Evolutionary conservation across 768 basidiomycete species (phyloP).

Genomic region (Cyathus striatus): DNA sequence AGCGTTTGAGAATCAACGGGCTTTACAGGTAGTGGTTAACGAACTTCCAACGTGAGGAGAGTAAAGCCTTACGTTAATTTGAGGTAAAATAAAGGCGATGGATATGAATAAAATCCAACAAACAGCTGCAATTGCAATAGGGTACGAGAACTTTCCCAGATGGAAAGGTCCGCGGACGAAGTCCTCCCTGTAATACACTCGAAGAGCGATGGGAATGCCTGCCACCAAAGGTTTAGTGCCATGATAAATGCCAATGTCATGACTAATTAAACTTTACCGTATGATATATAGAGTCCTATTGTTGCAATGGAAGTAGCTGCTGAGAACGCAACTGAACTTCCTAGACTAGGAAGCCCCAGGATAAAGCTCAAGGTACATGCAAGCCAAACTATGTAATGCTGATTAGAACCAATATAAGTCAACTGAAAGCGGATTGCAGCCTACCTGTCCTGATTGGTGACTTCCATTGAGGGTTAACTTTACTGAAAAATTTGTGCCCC

Average conservation of each 20-base stretch:
- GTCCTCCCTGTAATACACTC: slow-evolving; percentile 52
- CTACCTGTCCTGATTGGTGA: slow-evolving; percentile 68
- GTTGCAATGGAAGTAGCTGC: slow-evolving; percentile 62
- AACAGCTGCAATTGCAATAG: slow-evolving; percentile 52
- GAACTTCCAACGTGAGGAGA: neutral
- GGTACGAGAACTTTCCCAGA: slow-evolving; percentile 58
- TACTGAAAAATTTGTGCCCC: slow-evolving; percentile 60
- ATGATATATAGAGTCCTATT: slow-evolving; percentile 74
- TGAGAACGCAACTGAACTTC: slow-evolving; percentile 66
- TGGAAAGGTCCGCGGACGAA: slow-evolving; percentile 73
- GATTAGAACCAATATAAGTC: neutral
- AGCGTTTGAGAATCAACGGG: slow-evolving; percentile 68
- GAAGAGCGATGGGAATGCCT: slow-evolving; percentile 68
- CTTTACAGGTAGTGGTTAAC: slow-evolving; percentile 16
- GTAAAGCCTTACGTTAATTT: slow-evolving; percentile 42
- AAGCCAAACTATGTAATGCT: slow-evolving; percentile 59
- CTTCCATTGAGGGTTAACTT: slow-evolving; percentile 52
- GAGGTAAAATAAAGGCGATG: slow-evolving; percentile 69
- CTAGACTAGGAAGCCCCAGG: slow-evolving; percentile 69
- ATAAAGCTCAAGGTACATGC: slow-evolving; percentile 73
- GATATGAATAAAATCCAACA: slow-evolving; percentile 70
- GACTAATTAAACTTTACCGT: slow-evolving; percentile 33
- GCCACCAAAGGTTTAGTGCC: neutral
- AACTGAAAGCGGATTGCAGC: slow-evolving; percentile 2
- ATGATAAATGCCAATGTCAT: neutral